A percentile compares a stretch with the other conserved stretches of the same genome.
Conservation (phyloP, 345 rosid species). For the Populus ilicifolia region DNA sequence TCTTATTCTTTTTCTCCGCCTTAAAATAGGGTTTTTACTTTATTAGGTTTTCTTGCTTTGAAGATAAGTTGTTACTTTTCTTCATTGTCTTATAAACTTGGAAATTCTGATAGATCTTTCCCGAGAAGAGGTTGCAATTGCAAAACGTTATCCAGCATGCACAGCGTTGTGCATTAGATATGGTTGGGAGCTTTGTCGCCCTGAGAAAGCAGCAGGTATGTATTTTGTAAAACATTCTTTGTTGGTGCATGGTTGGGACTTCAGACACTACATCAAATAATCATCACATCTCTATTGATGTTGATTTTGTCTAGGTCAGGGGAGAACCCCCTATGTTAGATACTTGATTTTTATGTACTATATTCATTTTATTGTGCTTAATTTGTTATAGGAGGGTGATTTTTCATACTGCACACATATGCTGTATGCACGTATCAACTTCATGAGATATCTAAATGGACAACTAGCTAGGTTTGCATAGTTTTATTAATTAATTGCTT, state of each 20-base stretch:
- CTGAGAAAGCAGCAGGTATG: conserved; percentile 81
- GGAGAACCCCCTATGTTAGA: background rate
- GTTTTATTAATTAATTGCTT: background rate
- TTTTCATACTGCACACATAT: background rate
- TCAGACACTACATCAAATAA: background rate
- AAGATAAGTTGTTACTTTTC: background rate
- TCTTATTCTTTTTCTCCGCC: background rate
- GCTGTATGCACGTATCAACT: background rate
- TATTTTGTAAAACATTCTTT: conserved; percentile 16
- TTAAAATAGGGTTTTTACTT: background rate
- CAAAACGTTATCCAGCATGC: conserved; percentile 83
- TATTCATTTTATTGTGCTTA: background rate
- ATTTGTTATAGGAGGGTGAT: background rate
- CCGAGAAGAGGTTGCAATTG: conserved; percentile 73
- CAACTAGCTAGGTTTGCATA: too few species aligned
- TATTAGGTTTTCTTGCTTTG: background rate
- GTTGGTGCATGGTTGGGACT: background rate
- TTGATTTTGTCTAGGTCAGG: background rate
- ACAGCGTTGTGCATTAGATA: conserved; percentile 84
- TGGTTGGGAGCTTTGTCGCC: conserved; percentile 94
- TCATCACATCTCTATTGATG: background rate
- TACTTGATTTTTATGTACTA: background rate
- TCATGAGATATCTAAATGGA: background rate
- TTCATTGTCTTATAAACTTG: conserved; percentile 9
- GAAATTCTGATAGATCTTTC: conserved; percentile 61